A percentile compares a stretch with the other conserved stretches of the same genome.
These are phyloP conservation scores for Ceratobasidium sp. DNA, from an alignment of 1,284 basidiomycete species.

Conservation along the genomic window DNA sequence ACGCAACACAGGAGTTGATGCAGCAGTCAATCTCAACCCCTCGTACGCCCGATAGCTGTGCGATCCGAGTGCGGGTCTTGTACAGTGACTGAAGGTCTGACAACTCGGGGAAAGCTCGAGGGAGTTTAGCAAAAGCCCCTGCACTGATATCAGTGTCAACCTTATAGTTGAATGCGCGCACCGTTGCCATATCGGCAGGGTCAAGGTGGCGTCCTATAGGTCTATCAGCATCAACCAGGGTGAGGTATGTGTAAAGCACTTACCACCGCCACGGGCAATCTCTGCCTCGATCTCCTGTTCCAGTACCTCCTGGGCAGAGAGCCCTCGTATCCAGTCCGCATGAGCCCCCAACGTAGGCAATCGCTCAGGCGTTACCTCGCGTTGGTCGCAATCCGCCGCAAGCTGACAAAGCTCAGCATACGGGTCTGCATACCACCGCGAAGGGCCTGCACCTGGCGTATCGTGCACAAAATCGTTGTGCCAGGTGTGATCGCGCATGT, in stretches of 20 bases:
- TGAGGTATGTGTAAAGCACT: neutral
- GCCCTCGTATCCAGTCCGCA: neutral
- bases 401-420: too few relatives aligned
- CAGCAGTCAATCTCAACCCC: constrained; percentile 30
- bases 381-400: too few relatives aligned
- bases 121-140: neutral
- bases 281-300: neutral
- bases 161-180: constrained; percentile 35
- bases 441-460: constrained; percentile 13
- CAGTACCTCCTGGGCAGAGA: neutral
- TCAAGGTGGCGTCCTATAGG: neutral
- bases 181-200: neutral
- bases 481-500: neutral
- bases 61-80: neutral
- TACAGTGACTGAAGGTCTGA: neutral
- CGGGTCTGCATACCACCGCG: neutral
- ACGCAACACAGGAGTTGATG: constrained; percentile 34
- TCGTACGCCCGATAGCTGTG: neutral
- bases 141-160: constrained; percentile 22
- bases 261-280: constrained; percentile 7
- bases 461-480: neutral
- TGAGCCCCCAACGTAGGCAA: neutral
- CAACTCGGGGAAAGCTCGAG: constrained; percentile 1
- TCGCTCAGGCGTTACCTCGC: neutral
- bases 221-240: neutral